These are phyloP conservation scores for Chalciporus piperatus DNA, from an alignment of 768 basidiomycete genomes.

Conservation along the genomic window DNA sequence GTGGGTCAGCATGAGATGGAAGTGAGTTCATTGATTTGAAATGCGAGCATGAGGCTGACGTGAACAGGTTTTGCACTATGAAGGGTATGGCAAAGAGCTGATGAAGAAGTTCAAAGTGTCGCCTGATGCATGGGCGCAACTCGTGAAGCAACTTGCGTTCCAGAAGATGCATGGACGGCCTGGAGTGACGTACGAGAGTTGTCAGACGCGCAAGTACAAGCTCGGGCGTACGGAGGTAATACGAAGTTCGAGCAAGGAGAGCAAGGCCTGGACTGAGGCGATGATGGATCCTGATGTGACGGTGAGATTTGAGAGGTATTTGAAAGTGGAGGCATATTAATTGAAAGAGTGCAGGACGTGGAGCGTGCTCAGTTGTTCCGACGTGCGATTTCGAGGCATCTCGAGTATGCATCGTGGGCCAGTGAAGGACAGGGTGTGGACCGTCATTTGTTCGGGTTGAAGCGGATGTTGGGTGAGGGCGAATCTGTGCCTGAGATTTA, in stretches of 20 bases:
- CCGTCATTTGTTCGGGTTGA: slow-evolving; percentile 91
- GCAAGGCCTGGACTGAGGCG: slow-evolving; percentile 82
- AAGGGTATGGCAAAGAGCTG: slow-evolving; percentile 82
- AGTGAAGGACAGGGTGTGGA: slow-evolving; percentile 95
- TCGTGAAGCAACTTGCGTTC: slow-evolving; percentile 95
- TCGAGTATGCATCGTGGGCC: slow-evolving; percentile 87
- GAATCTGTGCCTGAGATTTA: slow-evolving; percentile 76
- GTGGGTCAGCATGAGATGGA: slow-evolving; percentile 78
- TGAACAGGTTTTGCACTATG: slow-evolving; percentile 73
- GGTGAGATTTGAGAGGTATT: slow-evolving; percentile 33
- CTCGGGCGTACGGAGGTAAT: slow-evolving; percentile 95
- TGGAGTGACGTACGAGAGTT: slow-evolving; percentile 87
- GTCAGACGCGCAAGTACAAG: slow-evolving; percentile 91
- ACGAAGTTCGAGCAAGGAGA: slow-evolving; percentile 77
- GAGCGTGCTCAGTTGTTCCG: slow-evolving; percentile 68
- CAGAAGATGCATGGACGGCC: slow-evolving; percentile 77
- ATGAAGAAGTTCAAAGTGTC: slow-evolving; percentile 83
- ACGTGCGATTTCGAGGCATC: slow-evolving; percentile 75
- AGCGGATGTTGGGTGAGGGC: slow-evolving; percentile 70
- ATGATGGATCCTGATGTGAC: slow-evolving; percentile 64
- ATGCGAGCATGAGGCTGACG: slow-evolving; percentile 8
- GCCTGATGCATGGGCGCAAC: slow-evolving; percentile 94
- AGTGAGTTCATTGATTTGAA: slow-evolving; percentile 36
- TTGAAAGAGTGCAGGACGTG: slow-evolving; percentile 39
- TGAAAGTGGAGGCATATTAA: not conserved